phyloP scores from a whole-genome alignment of 345 rosid species.

The Eucalyptus tenuipes region DNA sequence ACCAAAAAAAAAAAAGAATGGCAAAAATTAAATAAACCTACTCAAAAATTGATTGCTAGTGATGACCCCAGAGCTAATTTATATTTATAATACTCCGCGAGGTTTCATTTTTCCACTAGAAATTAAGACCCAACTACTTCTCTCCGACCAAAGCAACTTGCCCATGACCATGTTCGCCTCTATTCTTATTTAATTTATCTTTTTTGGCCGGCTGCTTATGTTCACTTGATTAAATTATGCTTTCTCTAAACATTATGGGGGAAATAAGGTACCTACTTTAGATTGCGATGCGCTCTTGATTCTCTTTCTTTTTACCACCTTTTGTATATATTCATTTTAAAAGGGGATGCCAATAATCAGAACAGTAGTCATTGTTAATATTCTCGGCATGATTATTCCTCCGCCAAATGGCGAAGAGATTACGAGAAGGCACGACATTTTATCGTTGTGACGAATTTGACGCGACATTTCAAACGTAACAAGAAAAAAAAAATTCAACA shows the following conservation, averaged over 20 bases:
- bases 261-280: not conserved
- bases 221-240: not conserved
- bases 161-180: not conserved
- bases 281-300: not conserved
- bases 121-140: not conserved
- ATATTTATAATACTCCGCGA: not conserved
- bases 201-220: not conserved
- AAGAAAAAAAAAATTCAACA: not conserved
- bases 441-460: no score
- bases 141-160: not conserved
- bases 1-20: no score
- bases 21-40: not conserved
- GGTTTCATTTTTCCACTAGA: not conserved
- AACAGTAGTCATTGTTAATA: not conserved
- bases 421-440: accelerated
- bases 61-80: not conserved
- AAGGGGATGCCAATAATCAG: not conserved
- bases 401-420: not conserved
- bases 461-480: accelerated
- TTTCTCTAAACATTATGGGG: not conserved
- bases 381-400: not conserved
- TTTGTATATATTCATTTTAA: not conserved
- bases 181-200: not conserved
- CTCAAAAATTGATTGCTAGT: not conserved
- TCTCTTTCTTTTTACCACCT: not conserved